Conservation (phyloP, 2,329 filamentous ascomycete species). For the Penicillium sp. region DNA sequence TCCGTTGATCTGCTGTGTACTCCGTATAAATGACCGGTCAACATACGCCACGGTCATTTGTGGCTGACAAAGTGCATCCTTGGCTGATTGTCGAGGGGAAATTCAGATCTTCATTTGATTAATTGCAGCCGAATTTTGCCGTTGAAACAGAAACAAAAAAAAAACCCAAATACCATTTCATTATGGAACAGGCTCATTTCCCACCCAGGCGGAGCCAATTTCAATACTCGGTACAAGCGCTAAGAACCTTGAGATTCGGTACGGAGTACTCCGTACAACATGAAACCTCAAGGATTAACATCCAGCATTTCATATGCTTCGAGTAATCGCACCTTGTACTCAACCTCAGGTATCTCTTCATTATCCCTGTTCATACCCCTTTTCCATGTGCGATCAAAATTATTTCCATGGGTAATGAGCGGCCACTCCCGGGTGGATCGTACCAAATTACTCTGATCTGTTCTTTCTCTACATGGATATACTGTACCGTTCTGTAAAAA, state of each 20-base stretch:
- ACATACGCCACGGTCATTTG: not conserved
- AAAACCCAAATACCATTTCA: not conserved
- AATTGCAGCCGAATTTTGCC: not conserved
- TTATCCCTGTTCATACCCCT: not conserved
- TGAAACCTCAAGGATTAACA: not conserved
- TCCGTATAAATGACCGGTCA: not conserved
- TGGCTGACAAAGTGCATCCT: constrained; percentile 3
- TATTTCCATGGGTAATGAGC: constrained; percentile 11
- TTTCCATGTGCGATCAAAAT: not conserved
- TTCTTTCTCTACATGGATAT: not conserved
- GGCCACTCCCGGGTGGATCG: constrained; percentile 18
- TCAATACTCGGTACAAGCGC: not conserved
- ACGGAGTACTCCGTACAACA: not conserved
- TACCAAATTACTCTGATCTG: not conserved
- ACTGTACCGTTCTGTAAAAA: not conserved
- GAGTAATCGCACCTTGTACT: not conserved
- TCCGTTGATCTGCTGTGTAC: not conserved
- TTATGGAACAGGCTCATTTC: constrained; percentile 1
- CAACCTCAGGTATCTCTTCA: not conserved
- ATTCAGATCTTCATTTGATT: constrained; percentile 2
- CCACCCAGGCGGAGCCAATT: constrained; percentile 2
- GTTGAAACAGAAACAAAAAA: not conserved
- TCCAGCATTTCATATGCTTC: not conserved
- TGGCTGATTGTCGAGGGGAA: constrained; percentile 5
- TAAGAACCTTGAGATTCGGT: not conserved